Conservation (phyloP, 441 rosid species). For the Biscutella laevigata region DNA sequence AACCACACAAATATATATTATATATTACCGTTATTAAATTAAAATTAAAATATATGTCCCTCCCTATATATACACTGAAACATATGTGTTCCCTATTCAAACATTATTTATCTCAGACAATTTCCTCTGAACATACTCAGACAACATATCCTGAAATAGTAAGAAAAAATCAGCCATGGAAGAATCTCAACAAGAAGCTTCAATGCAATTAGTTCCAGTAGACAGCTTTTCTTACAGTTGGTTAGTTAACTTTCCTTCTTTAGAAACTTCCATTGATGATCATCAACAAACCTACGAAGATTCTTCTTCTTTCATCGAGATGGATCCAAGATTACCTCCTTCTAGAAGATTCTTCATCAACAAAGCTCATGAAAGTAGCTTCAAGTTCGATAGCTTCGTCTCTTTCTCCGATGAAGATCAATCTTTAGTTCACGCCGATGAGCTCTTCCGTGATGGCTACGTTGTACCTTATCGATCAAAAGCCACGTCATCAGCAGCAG, state of each 20-base stretch:
- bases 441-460: constrained; percentile 72
- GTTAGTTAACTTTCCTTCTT: constrained; percentile 61
- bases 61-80: constrained; percentile 32
- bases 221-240: constrained; percentile 92
- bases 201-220: constrained; percentile 62
- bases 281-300: constrained; percentile 51
- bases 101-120: constrained; percentile 24
- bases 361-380: constrained; percentile 62
- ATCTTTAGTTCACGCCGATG: constrained; percentile 68
- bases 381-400: constrained; percentile 57
- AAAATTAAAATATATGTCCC: constrained; percentile 14
- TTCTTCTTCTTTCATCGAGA: constrained; percentile 79
- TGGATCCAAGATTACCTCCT: constrained; percentile 90
- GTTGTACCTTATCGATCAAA: constrained; percentile 41
- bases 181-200: constrained; percentile 28
- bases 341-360: constrained; percentile 71
- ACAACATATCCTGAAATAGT: neutral
- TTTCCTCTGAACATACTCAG: constrained; percentile 10
- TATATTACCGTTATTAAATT: constrained; percentile 1
- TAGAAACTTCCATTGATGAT: constrained; percentile 38
- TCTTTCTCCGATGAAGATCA: constrained; percentile 38
- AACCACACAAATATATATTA: constrained; percentile 36
- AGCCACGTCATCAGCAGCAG: constrained; percentile 26
- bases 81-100: constrained; percentile 24
- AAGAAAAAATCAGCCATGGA: constrained; percentile 14